phyloP scores from a whole-genome alignment of 2,329 filamentous ascomycete genomes.

The Paraphoma chrysanthemicola region DNA sequence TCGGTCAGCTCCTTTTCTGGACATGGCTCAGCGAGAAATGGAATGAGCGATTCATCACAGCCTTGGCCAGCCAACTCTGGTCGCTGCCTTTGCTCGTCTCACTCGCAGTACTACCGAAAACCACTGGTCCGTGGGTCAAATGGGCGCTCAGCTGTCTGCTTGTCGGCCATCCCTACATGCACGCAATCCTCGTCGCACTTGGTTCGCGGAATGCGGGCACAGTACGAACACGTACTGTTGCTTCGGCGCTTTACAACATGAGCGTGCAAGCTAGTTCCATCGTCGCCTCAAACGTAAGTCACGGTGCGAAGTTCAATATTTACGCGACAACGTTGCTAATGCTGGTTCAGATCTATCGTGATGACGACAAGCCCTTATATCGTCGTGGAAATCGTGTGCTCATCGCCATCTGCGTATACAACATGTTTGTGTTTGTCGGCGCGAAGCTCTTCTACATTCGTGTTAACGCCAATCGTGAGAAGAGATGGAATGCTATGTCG shows the following conservation, averaged over 20 bases:
- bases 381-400: conserved; percentile 31
- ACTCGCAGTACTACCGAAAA: conserved; percentile 36
- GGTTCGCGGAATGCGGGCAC: conserved; percentile 66
- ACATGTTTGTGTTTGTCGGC: conserved; percentile 35
- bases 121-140: conserved; percentile 1
- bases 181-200: conserved; percentile 63
- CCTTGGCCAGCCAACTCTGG: conserved; percentile 60
- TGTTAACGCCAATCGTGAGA: conserved; percentile 37
- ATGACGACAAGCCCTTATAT: conserved; percentile 30
- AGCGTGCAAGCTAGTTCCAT: conserved; percentile 32
- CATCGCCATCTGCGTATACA: conserved; percentile 35
- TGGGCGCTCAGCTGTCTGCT: conserved; percentile 4
- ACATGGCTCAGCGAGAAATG: conserved; percentile 54
- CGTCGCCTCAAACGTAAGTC: conserved; percentile 24
- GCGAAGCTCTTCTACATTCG: conserved; percentile 44
- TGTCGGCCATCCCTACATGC: conserved; percentile 37
- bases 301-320: neutral
- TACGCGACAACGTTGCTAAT: neutral
- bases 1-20: conserved; percentile 46
- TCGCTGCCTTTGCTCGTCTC: conserved; percentile 63
- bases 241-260: conserved; percentile 45
- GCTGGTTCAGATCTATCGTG: conserved; percentile 22
- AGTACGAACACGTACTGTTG: conserved; percentile 66
- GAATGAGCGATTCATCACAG: conserved; percentile 55
- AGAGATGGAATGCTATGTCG: conserved; percentile 48